phyloP scores from a whole-genome alignment of 2,329 filamentous ascomycete species.

The Allantophomopsis lycopodina region DNA sequence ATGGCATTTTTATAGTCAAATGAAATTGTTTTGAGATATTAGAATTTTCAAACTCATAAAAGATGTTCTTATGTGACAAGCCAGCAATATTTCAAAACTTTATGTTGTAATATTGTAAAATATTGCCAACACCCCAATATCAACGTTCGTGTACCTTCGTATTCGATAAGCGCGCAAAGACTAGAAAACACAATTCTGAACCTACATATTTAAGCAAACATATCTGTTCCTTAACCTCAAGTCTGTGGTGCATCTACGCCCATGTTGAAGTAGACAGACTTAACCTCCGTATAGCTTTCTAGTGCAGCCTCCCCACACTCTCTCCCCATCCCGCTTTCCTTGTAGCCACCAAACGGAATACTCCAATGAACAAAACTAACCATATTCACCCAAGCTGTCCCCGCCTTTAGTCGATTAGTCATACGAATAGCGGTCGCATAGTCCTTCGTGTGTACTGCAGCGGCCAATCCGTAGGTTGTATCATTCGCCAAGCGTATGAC shows the following conservation, averaged over 20 bases:
- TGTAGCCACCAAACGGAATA: slow-evolving; percentile 60
- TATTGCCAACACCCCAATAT: too few species aligned
- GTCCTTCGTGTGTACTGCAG: slow-evolving; percentile 54
- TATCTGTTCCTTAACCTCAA: too few species aligned
- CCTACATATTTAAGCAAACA: too few species aligned
- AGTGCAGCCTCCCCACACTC: slow-evolving; percentile 59
- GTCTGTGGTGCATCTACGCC: slow-evolving; percentile 10
- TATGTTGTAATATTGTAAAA: too few species aligned
- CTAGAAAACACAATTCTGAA: too few species aligned
- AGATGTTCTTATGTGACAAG: too few species aligned
- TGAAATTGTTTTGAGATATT: too few species aligned
- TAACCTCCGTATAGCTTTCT: slow-evolving; percentile 54
- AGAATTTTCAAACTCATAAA: too few species aligned
- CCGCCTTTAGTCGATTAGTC: slow-evolving; percentile 47
- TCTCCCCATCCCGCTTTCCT: slow-evolving; percentile 65
- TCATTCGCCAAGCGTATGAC: slow-evolving; percentile 48
- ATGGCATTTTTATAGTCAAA: too few species aligned
- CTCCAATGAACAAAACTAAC: slow-evolving; percentile 61
- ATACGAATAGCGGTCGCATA: slow-evolving; percentile 56
- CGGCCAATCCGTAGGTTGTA: slow-evolving; percentile 53
- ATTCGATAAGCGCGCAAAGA: too few species aligned
- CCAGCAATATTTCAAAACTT: too few species aligned
- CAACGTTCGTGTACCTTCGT: too few species aligned
- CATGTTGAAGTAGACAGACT: slow-evolving; percentile 46
- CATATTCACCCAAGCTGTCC: slow-evolving; percentile 22